These are phyloP conservation scores for Cytospora leucostoma DNA, from an alignment of 2,329 filamentous ascomycete genomes.

Conservation along the genomic window DNA sequence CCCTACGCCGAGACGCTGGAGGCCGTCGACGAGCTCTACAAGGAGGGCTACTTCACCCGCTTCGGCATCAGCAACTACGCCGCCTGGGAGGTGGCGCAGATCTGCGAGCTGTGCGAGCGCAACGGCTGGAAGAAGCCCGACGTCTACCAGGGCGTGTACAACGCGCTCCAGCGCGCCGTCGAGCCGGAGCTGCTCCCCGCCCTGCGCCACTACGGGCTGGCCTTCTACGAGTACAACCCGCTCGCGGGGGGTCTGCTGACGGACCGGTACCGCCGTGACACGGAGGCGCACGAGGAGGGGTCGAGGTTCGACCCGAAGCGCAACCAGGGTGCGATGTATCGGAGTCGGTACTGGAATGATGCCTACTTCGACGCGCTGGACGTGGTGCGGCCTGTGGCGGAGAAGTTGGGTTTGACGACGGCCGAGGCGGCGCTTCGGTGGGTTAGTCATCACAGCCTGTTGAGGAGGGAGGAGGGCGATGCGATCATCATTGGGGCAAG, in stretches of 20 bases:
- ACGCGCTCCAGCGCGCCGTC: conserved; percentile 33
- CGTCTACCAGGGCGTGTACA: conserved; percentile 47
- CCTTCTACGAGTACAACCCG: conserved; percentile 44
- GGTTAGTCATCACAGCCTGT: conserved; percentile 62
- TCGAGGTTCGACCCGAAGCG: conserved; percentile 43
- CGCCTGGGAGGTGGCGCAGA: conserved; percentile 49
- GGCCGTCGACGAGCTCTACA: conserved; percentile 47
- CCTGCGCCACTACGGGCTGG: conserved; percentile 44
- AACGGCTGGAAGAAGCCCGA: conserved; percentile 45
- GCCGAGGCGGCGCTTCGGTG: conserved; percentile 67
- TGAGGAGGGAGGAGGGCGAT: conserved; percentile 44
- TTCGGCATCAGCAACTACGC: conserved; percentile 50
- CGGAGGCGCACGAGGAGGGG: conserved; percentile 37
- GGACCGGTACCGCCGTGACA: conserved; percentile 38
- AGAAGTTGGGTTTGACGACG: conserved; percentile 62
- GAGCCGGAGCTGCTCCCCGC: conserved; percentile 46
- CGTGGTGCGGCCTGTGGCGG: conserved; percentile 60
- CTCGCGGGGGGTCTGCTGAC: conserved; percentile 50
- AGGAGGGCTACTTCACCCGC: conserved; percentile 46
- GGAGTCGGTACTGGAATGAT: conserved; percentile 65
- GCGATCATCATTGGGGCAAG: conserved; percentile 53
- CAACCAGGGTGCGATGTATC: conserved; percentile 47
- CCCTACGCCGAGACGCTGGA: conserved; percentile 49
- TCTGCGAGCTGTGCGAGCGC: conserved; percentile 45
- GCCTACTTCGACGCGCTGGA: conserved; percentile 55